These are phyloP conservation scores for Petunia hybrid DNA, from an alignment of 305 asterid genomes.

Conservation along the genomic window DNA sequence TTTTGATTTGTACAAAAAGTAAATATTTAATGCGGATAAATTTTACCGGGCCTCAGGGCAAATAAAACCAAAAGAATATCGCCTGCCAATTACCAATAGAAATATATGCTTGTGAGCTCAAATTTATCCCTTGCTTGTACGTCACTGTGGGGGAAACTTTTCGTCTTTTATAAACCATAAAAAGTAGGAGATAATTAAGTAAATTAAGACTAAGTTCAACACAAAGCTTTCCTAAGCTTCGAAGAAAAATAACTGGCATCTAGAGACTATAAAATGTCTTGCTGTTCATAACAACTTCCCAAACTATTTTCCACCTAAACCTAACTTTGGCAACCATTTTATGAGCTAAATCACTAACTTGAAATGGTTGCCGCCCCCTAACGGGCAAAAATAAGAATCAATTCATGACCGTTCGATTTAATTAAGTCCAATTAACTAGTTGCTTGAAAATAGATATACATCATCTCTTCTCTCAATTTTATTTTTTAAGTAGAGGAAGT, in stretches of 20 bases:
- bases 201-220: background rate
- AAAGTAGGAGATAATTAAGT: background rate
- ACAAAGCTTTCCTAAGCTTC: background rate
- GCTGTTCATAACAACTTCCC: background rate
- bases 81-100: too few relatives aligned
- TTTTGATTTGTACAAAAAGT: too few relatives aligned
- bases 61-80: too few relatives aligned
- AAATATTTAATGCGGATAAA: too few relatives aligned
- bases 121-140: too few relatives aligned
- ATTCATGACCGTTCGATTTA: background rate
- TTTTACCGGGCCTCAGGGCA: too few relatives aligned
- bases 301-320: background rate
- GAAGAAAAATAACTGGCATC: background rate
- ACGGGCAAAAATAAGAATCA: background rate
- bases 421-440: background rate
- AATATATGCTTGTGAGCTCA: too few relatives aligned
- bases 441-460: background rate
- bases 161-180: too few relatives aligned
- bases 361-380: constrained; percentile 5
- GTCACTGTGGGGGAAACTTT: too few relatives aligned
- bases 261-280: background rate
- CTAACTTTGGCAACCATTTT: background rate
- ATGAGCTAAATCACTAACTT: background rate
- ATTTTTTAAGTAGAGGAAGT: background rate
- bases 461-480: background rate